Base-by-base conservation (phyloP, 345 rosid species). In the Schrenkiella parvula region DNA sequence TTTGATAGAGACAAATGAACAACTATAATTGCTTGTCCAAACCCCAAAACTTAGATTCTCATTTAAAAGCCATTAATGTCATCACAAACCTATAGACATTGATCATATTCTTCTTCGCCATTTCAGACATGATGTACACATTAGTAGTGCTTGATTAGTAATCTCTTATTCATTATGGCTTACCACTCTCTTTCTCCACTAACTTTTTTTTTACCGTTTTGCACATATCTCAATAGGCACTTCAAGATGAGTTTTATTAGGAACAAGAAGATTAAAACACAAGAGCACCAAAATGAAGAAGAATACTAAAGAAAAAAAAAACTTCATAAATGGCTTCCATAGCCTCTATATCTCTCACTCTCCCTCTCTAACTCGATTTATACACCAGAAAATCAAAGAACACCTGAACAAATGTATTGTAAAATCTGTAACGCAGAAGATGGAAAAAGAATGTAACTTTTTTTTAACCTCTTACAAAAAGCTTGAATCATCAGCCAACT, bases 401-500 rank as follows among this genome's bases (percentile, higher is more conserved):
- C 52, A 61, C 58, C 63, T 68, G 68, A 75, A 68, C 69, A 74
- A 67, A 26, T 44, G 18, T 66, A 29, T 10, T 57, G 46, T 35
- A 53, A 35, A 47, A 2, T 8, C 31, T 73, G 72, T 19, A 57
- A 57, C 9, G 31, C 48, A 35, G 32, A 54, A 46, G 14, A 72
- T n/a, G 9, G 6, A 41, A 57, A 58, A 67, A 50, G 11, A 75
- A 68, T 43, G n/a, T 3, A 75, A 46, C 17, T 32, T 34, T 51
- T 32, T 6, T 12, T 48, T 48, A 48, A 52, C 21, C 74, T 37
- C 71, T 76, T 75, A 76, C 79, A 70, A 70, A 15, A 76, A 70
- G 79, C 70, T 70, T 8, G 75, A 76, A 44, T 76, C 79, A 32
- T 76, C 79, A 6, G 79, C 58, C 54, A 76, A 70, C 53, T 76